Evolutionary conservation across 768 basidiomycete species (phyloP).

Genomic region (Leccinum ochraceum): DNA sequence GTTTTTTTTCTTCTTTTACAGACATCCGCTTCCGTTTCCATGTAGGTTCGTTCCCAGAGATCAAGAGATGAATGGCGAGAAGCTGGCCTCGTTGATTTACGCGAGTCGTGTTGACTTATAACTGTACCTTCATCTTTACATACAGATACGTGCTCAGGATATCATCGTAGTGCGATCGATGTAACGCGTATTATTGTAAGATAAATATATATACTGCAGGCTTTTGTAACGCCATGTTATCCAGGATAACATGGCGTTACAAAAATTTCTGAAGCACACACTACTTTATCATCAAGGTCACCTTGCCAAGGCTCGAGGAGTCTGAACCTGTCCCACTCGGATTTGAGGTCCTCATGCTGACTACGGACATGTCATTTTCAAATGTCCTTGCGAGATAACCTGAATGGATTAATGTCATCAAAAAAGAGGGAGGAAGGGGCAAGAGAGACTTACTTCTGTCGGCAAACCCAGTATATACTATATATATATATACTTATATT

Average conservation of each 20-base stretch:
- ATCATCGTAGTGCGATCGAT: too few species aligned
- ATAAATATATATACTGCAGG: too few species aligned
- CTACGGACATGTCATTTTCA: conserved; percentile 8
- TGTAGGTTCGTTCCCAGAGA: too few species aligned
- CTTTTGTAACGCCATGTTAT: too few species aligned
- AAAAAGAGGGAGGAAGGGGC: neutral
- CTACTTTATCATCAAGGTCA: neutral
- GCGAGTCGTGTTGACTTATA: neutral
- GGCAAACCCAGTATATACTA: neutral
- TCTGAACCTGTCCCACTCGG: neutral
- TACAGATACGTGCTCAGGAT: too few species aligned
- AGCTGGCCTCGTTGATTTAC: neutral
- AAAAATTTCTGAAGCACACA: neutral
- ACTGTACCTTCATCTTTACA: neutral
- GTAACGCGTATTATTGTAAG: too few species aligned
- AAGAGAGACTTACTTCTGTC: neutral
- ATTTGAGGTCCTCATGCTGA: neutral
- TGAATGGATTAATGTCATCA: neutral
- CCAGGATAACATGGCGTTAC: too few species aligned
- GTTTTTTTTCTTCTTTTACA: too few species aligned
- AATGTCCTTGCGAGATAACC: conserved; percentile 8
- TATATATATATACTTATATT: neutral
- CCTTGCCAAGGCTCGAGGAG: neutral
- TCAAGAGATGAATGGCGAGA: neutral
- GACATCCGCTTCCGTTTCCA: too few species aligned